Conservation (phyloP, 2,329 filamentous ascomycete genomes). For the Leptodontidium sp. region DNA sequence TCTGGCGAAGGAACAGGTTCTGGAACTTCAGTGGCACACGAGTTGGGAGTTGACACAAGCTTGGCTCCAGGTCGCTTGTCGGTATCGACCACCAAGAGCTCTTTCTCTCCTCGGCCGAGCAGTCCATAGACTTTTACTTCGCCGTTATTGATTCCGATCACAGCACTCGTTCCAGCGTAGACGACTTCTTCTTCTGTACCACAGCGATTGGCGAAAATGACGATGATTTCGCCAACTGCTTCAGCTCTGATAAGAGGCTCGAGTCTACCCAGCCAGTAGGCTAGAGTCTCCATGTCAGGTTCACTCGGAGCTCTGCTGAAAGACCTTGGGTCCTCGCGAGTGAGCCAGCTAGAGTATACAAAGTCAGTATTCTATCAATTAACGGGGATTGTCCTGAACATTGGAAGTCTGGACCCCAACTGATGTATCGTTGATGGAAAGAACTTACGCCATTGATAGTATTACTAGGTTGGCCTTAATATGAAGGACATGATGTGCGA, state of each 20-base stretch:
- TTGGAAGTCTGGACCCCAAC: neutral
- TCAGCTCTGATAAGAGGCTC: constrained; percentile 68
- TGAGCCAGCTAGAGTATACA: constrained; percentile 63
- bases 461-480: constrained; percentile 68
- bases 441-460: constrained; percentile 69
- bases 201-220: constrained; percentile 75
- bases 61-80: constrained; percentile 35
- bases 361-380: neutral
- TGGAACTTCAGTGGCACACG: constrained; percentile 18
- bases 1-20: neutral
- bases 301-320: constrained; percentile 60
- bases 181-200: constrained; percentile 71
- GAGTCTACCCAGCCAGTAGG: constrained; percentile 78
- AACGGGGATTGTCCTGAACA: too few species aligned
- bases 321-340: constrained; percentile 57
- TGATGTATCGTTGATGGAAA: neutral
- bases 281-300: constrained; percentile 76
- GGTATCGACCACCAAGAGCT: constrained; percentile 72
- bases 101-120: constrained; percentile 74
- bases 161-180: constrained; percentile 78
- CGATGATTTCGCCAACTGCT: constrained; percentile 64
- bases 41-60: constrained; percentile 38
- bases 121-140: constrained; percentile 74
- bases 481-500: constrained; percentile 61
- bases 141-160: constrained; percentile 71